Conservation (phyloP, 2,329 filamentous ascomycete genomes). For the Didymellaceae sp. region DNA sequence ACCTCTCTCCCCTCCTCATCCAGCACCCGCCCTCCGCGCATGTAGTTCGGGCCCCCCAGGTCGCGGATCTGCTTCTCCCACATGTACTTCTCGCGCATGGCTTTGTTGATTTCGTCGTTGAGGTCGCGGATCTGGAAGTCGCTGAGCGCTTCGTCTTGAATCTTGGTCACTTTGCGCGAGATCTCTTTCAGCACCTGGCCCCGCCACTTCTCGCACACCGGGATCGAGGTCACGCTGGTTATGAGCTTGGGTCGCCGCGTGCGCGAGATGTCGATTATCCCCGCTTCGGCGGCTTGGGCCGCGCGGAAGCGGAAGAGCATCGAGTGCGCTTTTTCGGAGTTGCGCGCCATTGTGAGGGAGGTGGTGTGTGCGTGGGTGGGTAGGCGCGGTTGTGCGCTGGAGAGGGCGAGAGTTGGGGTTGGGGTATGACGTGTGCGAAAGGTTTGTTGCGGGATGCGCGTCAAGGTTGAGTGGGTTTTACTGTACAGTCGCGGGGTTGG, state of each 20-base stretch:
- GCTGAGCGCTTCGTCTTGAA: conserved; percentile 88
- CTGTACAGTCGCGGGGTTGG: conserved; percentile 39
- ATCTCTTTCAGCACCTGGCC: conserved; percentile 97
- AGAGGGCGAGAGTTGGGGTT: not conserved
- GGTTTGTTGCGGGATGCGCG: not conserved
- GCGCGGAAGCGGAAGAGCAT: conserved; percentile 99
- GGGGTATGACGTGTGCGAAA: not conserved
- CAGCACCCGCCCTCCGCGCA: conserved; percentile 67
- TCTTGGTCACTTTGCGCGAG: conserved; percentile 92
- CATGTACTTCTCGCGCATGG: conserved; percentile 98
- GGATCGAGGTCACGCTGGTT: conserved; percentile 82
- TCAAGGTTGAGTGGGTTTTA: conserved; percentile 1
- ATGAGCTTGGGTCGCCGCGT: conserved; percentile 90
- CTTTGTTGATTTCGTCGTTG: conserved; percentile 99
- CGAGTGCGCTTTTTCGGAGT: conserved; percentile 97
- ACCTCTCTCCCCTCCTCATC: conserved; percentile 64
- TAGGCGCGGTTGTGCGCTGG: not conserved
- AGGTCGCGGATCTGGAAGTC: conserved; percentile 98
- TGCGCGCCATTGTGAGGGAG: conserved; percentile 72
- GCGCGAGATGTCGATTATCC: conserved; percentile 91
- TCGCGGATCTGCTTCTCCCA: conserved; percentile 98
- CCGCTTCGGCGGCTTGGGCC: conserved; percentile 92
- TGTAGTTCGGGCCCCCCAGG: conserved; percentile 96
- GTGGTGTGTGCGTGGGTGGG: conserved; percentile 6
- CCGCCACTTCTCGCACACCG: conserved; percentile 94